Base-by-base conservation (phyloP, 2,329 filamentous ascomycete genomes). In the Botrytis cinerea region DNA sequence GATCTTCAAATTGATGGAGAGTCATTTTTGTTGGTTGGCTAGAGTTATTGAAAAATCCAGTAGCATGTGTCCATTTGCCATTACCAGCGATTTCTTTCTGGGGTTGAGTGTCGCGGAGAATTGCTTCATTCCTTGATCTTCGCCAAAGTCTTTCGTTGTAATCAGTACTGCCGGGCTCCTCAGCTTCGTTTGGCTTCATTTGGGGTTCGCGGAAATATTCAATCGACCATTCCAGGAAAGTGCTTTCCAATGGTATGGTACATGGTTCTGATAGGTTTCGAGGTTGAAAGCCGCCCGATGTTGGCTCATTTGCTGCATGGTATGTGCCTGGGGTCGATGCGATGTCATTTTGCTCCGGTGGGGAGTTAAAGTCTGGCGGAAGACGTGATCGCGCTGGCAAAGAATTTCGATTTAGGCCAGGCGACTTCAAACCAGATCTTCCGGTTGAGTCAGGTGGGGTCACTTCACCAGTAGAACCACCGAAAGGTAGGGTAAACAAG, bases 121-220 rank as follows among this genome's bases (percentile, higher is more conserved):
- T 97, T 74, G 88, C 91, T 82, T 99, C 96, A 79, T 99, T 99
- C 61, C 96, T 91, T 73, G 94, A 92, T 75, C 96, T 89, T 76
- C 95, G 88, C 96, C 96, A 99, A 3, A 99, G 85, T 25, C 96
- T 90, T 80, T 96, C 92, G 78, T 99, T 99, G 83, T 98, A 99
- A 82, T 98, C 95, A 25, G 93, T 93, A 80, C 94, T 98, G 48
- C 96, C 96, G 22, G 96, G 96, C 80, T 99, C 96, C 78, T 99
- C 96, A 38, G 95, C 93, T 81, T 99, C 96, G 73, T 93, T 95
- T 4, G 94, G 92, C 81, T 96, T 97, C 96, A 99, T 98, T 83
- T 99, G 96, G 46, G 96, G 96, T 82, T 98, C 95, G 45, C 95
- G 93, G 86, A 98, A 99, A 82, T 99, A 98, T 82, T 95, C 95